phyloP scores from a whole-genome alignment of 805 yeast species.

The Teunomyces cretensis region DNA sequence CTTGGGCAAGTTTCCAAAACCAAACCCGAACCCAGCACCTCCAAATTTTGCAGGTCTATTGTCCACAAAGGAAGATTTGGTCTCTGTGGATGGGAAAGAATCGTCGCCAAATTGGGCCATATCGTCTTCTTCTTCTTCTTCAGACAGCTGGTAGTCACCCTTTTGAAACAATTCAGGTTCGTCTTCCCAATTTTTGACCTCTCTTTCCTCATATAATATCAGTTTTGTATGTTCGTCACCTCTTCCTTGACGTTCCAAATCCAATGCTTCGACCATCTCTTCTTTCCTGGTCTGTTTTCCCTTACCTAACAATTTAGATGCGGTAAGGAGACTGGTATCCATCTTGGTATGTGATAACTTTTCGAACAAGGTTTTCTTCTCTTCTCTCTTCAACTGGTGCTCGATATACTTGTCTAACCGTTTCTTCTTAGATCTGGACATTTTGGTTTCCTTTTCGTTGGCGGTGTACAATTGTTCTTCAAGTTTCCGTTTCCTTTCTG shows the following conservation, averaged over 20 bases:
- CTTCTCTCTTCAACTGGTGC: constrained; percentile 85
- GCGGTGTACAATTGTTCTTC: constrained; percentile 58
- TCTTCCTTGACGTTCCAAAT: constrained; percentile 69
- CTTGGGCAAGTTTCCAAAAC: constrained; percentile 56
- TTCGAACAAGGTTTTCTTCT: constrained; percentile 71
- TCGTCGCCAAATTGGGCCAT: constrained; percentile 19
- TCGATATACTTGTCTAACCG: constrained; percentile 90
- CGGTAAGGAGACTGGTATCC: constrained; percentile 67
- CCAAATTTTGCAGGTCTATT: constrained; percentile 62
- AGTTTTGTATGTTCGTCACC: constrained; percentile 60
- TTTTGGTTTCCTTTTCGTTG: constrained; percentile 57
- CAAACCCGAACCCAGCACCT: constrained; percentile 69
- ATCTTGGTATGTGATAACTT: constrained; percentile 68
- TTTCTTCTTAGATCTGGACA: constrained; percentile 69
- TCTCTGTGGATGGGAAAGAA: constrained; percentile 17
- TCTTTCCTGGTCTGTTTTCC: constrained; percentile 69
- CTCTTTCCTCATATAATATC: constrained; percentile 68
- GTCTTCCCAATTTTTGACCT: constrained; percentile 57
- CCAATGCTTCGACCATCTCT: constrained; percentile 71
- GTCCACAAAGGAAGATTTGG: constrained; percentile 57
- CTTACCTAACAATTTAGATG: constrained; percentile 77
- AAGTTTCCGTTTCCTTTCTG: constrained; percentile 62
- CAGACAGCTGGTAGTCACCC: neutral
- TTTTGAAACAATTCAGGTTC: constrained; percentile 2
- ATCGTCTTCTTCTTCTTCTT: constrained; percentile 11